These are phyloP conservation scores for Heracleum sosnowskyi DNA, from an alignment of 129 eudicot species.

Conservation along the genomic window DNA sequence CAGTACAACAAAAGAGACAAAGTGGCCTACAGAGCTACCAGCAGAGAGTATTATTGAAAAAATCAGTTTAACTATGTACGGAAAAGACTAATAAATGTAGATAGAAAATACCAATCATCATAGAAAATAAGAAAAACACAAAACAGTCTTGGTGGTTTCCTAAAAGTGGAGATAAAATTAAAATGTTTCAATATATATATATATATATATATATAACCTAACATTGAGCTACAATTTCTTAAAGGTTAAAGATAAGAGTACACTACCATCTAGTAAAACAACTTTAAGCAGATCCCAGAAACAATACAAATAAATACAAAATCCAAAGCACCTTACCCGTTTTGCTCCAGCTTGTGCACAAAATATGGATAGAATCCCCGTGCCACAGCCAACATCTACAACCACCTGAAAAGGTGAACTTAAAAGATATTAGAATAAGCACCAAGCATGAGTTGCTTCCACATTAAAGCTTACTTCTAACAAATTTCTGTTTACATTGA, in stretches of 20 bases:
- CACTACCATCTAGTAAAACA: background rate
- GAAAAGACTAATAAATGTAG: background rate
- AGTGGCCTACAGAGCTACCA: background rate
- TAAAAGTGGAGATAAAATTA: background rate
- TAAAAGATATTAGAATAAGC: constrained; percentile 2
- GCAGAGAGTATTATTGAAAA: background rate
- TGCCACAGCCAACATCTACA: constrained; percentile 98
- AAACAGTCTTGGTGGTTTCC: background rate
- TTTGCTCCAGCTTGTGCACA: constrained; percentile 99
- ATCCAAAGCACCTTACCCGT: constrained; percentile 42
- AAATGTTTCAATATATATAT: background rate
- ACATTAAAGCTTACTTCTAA: background rate
- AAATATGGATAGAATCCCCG: constrained; percentile 93
- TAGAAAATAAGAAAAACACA: background rate
- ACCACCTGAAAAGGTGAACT: constrained; percentile 54
- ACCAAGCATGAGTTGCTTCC: background rate
- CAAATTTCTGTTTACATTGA: background rate
- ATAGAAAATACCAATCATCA: background rate
- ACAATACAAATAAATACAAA: background rate
- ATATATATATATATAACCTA: background rate
- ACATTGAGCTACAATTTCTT: background rate
- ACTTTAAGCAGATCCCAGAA: background rate
- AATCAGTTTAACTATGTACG: background rate
- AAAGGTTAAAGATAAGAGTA: background rate
- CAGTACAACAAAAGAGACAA: background rate